Evolutionary conservation across 1,139 yeast species (phyloP).

Genomic region (Maudiozyma humilis): DNA sequence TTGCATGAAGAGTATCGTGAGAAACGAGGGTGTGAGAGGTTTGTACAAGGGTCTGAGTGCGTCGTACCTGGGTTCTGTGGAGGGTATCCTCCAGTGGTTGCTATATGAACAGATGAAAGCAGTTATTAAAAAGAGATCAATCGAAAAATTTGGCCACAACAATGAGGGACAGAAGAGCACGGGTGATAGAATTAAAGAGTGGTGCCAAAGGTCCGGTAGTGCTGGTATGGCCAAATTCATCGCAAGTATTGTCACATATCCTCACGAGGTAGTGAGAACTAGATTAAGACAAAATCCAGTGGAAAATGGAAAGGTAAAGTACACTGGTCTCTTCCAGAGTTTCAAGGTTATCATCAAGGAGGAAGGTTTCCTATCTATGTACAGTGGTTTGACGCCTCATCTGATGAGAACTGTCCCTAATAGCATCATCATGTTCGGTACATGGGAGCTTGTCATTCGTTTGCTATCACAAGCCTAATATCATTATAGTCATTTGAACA

Average conservation of each 20-base stretch:
- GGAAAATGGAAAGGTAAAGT: conserved; percentile 72
- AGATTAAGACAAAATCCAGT: conserved; percentile 91
- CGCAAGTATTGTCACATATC: conserved; percentile 89
- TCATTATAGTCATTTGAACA: not conserved
- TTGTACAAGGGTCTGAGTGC: conserved; percentile 87
- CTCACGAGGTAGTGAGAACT: conserved; percentile 95
- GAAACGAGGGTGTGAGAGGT: conserved; percentile 70
- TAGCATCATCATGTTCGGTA: conserved; percentile 97
- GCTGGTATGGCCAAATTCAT: conserved; percentile 94
- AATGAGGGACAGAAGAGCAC: conserved; percentile 44
- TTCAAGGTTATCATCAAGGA: conserved; percentile 75
- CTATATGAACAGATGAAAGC: conserved; percentile 89
- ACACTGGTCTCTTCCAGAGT: conserved; percentile 83
- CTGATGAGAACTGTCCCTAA: conserved; percentile 94
- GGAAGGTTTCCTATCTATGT: conserved; percentile 89
- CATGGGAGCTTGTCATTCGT: conserved; percentile 90
- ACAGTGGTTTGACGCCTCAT: conserved; percentile 97
- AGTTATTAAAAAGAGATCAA: conserved; percentile 53
- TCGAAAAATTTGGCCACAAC: conserved; percentile 32
- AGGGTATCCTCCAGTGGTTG: conserved; percentile 94
- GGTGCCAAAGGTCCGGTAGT: conserved; percentile 95
- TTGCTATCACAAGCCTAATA: conserved; percentile 38
- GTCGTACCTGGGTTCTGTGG: conserved; percentile 87
- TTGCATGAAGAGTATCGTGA: conserved; percentile 62
- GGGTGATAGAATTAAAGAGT: conserved; percentile 64